A percentile compares a stretch with the other conserved stretches of the same genome.
Conservation (phyloP, 768 basidiomycete species). For the Panellus pusillus region DNA sequence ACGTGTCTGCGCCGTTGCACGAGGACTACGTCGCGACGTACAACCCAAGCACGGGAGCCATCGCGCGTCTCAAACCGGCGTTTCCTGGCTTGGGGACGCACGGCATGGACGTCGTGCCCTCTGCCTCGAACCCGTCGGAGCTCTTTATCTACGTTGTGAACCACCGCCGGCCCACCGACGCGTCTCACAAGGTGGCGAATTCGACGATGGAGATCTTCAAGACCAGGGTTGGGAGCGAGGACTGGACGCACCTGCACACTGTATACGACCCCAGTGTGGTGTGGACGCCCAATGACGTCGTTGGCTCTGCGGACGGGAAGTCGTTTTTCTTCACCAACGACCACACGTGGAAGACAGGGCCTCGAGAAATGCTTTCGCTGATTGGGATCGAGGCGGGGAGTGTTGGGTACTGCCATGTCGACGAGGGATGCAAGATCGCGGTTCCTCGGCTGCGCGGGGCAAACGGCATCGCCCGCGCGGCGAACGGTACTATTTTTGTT, state of each 20-base stretch:
- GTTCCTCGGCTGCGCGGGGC: slow-evolving; percentile 45
- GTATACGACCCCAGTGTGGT: slow-evolving; percentile 52
- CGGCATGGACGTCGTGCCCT: slow-evolving; percentile 67
- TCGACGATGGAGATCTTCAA: slow-evolving; percentile 70
- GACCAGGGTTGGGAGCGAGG: slow-evolving; percentile 42
- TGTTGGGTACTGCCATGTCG: slow-evolving; percentile 62
- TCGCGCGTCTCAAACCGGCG: slow-evolving; percentile 45
- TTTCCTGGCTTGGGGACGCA: slow-evolving; percentile 54
- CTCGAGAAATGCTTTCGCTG: slow-evolving; percentile 39
- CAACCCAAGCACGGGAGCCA: slow-evolving; percentile 43
- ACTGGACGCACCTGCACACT: slow-evolving; percentile 54
- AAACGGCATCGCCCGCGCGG: slow-evolving; percentile 61
- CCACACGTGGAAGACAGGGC: slow-evolving; percentile 50
- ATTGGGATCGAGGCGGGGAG: slow-evolving; percentile 40
- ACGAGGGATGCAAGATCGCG: slow-evolving; percentile 56
- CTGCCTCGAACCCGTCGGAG: slow-evolving; percentile 41
- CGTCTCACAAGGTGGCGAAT: slow-evolving; percentile 56
- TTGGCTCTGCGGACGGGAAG: slow-evolving; percentile 52
- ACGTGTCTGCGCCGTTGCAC: slow-evolving; percentile 36
- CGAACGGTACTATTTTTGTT: slow-evolving; percentile 62
- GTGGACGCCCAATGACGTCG: slow-evolving; percentile 72
- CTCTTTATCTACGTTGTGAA: slow-evolving; percentile 69
- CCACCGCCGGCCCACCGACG: slow-evolving; percentile 54
- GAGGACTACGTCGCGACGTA: slow-evolving; percentile 61
- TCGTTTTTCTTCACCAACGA: slow-evolving; percentile 73